phyloP scores from a whole-genome alignment of 1,139 yeast species.

The Kodamaea alishanica region DNA sequence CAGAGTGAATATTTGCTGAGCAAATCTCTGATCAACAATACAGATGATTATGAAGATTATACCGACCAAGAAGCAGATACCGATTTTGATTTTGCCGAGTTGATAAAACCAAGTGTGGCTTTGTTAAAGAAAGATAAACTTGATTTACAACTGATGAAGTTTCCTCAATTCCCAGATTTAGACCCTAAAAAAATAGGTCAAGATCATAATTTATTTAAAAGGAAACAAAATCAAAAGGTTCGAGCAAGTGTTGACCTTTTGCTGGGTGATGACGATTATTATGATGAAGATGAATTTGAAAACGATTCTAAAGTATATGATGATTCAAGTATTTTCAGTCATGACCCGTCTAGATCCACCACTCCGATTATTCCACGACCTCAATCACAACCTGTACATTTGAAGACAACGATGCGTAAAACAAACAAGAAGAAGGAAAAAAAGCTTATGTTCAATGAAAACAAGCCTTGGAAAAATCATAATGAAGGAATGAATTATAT shows the following conservation, averaged over 20 bases:
- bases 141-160: constrained; percentile 6
- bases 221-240: constrained; percentile 15
- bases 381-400: constrained; percentile 33
- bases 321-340: neutral
- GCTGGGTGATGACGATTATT: constrained; percentile 11
- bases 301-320: constrained; percentile 1
- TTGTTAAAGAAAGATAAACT: constrained; percentile 3
- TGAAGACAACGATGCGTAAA: constrained; percentile 68
- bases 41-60: constrained; percentile 11
- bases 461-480: constrained; percentile 95
- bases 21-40: constrained; percentile 12
- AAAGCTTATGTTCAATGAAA: constrained; percentile 66
- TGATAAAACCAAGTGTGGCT: constrained; percentile 2
- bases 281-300: constrained; percentile 11
- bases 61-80: neutral
- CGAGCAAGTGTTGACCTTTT: constrained; percentile 12
- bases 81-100: constrained; percentile 6
- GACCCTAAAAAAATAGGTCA: constrained; percentile 4
- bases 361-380: constrained; percentile 8
- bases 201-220: constrained; percentile 11
- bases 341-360: constrained; percentile 4
- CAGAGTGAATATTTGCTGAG: constrained; percentile 8
- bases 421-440: constrained; percentile 41
- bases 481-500: constrained; percentile 50
- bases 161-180: constrained; percentile 17